Base-by-base conservation (phyloP, 1,284 basidiomycete genomes). In the Farysia itapuensis region DNA sequence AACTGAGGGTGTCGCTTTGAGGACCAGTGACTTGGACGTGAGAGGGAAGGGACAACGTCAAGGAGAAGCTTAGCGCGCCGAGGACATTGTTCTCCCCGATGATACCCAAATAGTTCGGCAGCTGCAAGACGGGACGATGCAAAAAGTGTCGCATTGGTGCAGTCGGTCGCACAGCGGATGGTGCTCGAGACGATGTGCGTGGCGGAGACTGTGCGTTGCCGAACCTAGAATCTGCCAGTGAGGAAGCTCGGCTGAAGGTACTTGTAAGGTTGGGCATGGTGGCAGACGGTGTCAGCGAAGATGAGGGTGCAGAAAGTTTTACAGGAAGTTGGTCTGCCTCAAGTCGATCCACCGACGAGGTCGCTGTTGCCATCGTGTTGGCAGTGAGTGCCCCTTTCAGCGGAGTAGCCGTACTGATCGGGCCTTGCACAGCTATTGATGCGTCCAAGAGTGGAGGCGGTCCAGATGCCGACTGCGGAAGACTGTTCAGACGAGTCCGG, bases 71-170 rank as follows among this genome's bases (percentile, higher is more conserved):
- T 36, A 76, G 53, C 11, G 60, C 57, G 14, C 58, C 68, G 5
- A 23, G 32, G n/a, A 49, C 44, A 36, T 57, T 33, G 29, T 35
- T 45, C 24, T 52, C 49, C 8, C 64, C 64, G 19, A 58, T 38
- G 31, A 67, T 49, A 22, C 65, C 61, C 9, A 67, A 49, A 22
- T 67, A 52, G 11, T 49, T 39, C 4, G 70, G 72, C 19, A 71
- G 52, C 19, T 70, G 67, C 28, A 76, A 40, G 4, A 67, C 46
- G 0, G 72, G 72, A 14, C 60, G 48, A 37, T 76, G 74, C 5
- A 73, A 48, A 44, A 73, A 75, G 52, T 76, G 72, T 19, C 74
- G 67, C 51, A 75, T 59, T 13, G 71, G 70, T 6, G 45, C 57
- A 1, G 54, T 43, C 2, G 59, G 45, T 18, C 52, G 48, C 22